Evolutionary conservation across 441 rosid species (phyloP).

Genomic region (Gossypium trilobum): DNA sequence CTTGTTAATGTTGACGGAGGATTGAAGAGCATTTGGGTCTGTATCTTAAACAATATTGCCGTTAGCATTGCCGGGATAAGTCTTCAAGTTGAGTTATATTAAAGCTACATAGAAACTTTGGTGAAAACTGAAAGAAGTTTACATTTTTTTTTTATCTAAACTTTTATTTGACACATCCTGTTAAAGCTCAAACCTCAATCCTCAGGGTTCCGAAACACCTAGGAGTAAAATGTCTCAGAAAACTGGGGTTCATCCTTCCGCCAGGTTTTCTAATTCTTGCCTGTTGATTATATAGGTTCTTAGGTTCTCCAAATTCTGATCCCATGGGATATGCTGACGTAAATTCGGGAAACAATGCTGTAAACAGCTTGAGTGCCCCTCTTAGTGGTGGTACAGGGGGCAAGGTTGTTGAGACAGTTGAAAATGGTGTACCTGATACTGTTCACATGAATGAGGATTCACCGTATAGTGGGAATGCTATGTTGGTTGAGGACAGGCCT

Average conservation of each 20-base stretch:
- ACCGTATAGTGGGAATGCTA: slow-evolving; percentile 47
- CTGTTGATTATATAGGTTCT: slow-evolving; percentile 49
- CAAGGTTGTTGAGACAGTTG: slow-evolving; percentile 31
- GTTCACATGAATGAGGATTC: slow-evolving; percentile 52
- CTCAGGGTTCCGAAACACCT: slow-evolving; percentile 25
- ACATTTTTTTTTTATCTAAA: slow-evolving; percentile 23
- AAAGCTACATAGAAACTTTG: slow-evolving; percentile 34
- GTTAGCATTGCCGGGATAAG: slow-evolving; percentile 31
- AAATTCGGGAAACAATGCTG: slow-evolving; percentile 19
- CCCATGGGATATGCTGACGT: slow-evolving; percentile 24
- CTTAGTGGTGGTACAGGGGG: slow-evolving; percentile 30
- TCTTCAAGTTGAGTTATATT: slow-evolving; percentile 47
- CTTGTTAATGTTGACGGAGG: slow-evolving; percentile 28
- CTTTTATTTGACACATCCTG: slow-evolving; percentile 19
- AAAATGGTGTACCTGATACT: slow-evolving; percentile 23
- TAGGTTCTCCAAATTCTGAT: slow-evolving; percentile 41
- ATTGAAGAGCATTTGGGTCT: slow-evolving; percentile 29
- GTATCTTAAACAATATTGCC: slow-evolving; percentile 41
- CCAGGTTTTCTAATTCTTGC: slow-evolving; percentile 58
- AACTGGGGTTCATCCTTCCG: slow-evolving; percentile 35
- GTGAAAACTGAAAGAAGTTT: slow-evolving; percentile 31
- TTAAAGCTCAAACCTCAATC: slow-evolving; percentile 27
- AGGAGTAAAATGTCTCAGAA: slow-evolving; percentile 43
- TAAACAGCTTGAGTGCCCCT: slow-evolving; percentile 24
- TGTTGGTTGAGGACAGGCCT: slow-evolving; percentile 41